Evolutionary conservation across 176 grass and related monocot species (phyloP).

Genomic region (Miscanthus lutarioriparius): DNA sequence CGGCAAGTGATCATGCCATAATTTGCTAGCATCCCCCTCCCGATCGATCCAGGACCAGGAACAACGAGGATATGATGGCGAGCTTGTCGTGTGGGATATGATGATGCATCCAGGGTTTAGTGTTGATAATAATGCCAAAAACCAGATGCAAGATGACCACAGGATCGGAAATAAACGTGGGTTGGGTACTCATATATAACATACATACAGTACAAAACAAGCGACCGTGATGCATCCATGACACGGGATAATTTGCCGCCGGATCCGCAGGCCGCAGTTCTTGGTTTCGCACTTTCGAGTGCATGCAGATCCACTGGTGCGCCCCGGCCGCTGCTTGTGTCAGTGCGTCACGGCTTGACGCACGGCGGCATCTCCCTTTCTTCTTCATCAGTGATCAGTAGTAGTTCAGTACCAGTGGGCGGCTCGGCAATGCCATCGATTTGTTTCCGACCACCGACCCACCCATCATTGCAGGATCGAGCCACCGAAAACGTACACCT

Average conservation of each 20-base stretch:
- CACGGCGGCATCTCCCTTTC: neutral
- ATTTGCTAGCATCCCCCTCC: slow-evolving; percentile 5
- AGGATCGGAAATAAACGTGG: neutral
- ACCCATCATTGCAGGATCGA: no score
- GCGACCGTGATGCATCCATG: no score
- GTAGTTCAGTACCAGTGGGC: no score
- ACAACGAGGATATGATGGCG: neutral
- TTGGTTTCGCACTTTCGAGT: no score
- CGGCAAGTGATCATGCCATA: slow-evolving; percentile 46
- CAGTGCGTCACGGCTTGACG: neutral
- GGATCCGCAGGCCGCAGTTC: no score
- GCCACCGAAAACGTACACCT: neutral
- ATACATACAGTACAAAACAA: no score
- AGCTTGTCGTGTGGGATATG: neutral
- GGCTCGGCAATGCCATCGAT: no score
- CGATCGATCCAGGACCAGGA: neutral
- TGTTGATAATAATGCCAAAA: neutral
- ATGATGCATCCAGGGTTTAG: neutral
- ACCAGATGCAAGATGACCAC: neutral
- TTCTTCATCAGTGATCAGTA: no score
- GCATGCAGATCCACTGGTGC: no score
- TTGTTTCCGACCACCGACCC: no score
- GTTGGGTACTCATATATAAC: no score
- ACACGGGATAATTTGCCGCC: no score
- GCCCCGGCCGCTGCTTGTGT: neutral